Evolutionary conservation across 305 asterid species (phyloP).

Genomic region (Withania somnifera): DNA sequence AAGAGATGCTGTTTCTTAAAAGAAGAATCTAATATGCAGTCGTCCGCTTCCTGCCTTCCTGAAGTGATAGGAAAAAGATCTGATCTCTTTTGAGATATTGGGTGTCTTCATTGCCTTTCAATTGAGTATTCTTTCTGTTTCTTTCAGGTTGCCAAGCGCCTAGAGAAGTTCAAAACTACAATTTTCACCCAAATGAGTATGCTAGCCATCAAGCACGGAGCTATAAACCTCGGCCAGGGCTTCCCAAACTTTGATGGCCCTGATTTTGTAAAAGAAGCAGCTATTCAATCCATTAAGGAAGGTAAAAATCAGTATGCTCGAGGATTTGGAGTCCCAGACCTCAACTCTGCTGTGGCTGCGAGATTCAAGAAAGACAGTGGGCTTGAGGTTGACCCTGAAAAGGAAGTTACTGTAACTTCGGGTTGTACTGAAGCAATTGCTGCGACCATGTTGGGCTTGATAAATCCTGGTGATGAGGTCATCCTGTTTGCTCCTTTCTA

Average conservation of each 20-base stretch:
- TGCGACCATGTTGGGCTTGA: conserved; percentile 78
- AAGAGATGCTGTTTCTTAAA: background rate
- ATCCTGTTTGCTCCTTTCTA: conserved; percentile 86
- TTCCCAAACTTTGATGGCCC: conserved; percentile 97
- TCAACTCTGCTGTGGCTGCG: conserved; percentile 68
- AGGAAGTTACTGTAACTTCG: conserved; percentile 70
- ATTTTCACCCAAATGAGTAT: conserved; percentile 95
- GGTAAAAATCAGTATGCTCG: conserved; percentile 93
- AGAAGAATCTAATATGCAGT: no score
- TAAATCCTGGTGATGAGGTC: conserved; percentile 92
- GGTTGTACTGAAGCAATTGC: conserved; percentile 95
- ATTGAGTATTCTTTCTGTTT: background rate
- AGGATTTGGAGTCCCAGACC: conserved; percentile 84
- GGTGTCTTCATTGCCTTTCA: background rate
- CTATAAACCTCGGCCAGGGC: conserved; percentile 95
- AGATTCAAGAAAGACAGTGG: conserved; percentile 78
- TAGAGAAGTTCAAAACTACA: conserved; percentile 92
- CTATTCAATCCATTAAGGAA: conserved; percentile 66
- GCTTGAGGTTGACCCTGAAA: conserved; percentile 63
- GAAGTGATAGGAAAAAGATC: background rate
- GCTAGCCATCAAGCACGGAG: conserved; percentile 80
- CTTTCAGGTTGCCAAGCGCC: conserved; percentile 66
- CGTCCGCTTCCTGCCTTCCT: no score
- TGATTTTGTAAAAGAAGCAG: conserved; percentile 86
- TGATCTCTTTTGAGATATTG: background rate